These are phyloP conservation scores for Amoebophrya sp. DNA, from an alignment of 169 alveolate genomes.

Conservation along the genomic window DNA sequence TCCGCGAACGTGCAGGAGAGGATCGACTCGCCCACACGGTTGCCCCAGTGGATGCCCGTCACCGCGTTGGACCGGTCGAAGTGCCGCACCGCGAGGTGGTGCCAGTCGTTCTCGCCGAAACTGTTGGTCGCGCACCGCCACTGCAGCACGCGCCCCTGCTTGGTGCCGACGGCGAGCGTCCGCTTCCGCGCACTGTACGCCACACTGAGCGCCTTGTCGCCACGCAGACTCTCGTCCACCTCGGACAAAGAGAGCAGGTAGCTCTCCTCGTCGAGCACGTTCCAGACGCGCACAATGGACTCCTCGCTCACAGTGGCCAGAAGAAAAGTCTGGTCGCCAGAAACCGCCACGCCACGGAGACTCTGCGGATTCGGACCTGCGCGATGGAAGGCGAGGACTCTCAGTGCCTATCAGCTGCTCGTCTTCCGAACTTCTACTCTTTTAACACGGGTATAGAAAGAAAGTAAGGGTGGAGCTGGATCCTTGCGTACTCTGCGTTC, in stretches of 20 bases:
- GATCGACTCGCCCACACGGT: neutral
- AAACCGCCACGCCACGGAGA: neutral
- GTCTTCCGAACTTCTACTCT: too few species aligned
- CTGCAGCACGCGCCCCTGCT: neutral
- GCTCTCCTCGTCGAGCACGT: slow-evolving; percentile 61
- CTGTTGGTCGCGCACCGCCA: neutral
- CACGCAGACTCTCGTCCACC: slow-evolving; percentile 28
- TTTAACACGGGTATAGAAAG: too few species aligned
- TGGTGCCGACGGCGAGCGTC: neutral
- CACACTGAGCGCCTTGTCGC: slow-evolving; percentile 17
- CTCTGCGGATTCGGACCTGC: neutral
- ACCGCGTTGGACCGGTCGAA: too few species aligned
- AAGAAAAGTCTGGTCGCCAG: neutral
- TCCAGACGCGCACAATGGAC: slow-evolving; percentile 58
- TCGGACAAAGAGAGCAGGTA: slow-evolving; percentile 57
- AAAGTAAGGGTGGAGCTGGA: too few species aligned
- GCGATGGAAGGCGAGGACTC: too few species aligned
- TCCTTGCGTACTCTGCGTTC: too few species aligned
- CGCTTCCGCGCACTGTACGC: slow-evolving; percentile 26
- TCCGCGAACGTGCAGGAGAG: neutral
- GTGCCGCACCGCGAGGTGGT: neutral
- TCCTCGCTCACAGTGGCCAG: slow-evolving; percentile 39
- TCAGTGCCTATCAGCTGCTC: too few species aligned
- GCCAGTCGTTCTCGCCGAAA: neutral
- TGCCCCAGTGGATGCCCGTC: neutral